Base-by-base conservation (phyloP, 2,329 filamentous ascomycete species). In the Chaetomiaceae sp. region DNA sequence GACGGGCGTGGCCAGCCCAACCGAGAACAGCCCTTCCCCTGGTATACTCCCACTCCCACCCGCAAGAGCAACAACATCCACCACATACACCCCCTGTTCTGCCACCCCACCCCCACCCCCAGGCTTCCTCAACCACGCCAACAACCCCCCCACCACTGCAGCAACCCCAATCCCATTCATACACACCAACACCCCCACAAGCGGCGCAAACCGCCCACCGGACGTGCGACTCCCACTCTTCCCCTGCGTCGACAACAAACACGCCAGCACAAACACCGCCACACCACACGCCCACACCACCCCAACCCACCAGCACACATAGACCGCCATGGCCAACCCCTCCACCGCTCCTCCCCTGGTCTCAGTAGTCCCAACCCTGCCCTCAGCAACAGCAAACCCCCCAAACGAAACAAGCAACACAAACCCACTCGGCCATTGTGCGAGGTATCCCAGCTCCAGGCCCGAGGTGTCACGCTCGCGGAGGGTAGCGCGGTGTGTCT, bases 231-330 rank as follows among this genome's bases (percentile, higher is more conserved):
- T 40, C 39, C 21, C 43, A 13, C 23, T 12, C 31, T 12, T 16
- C 0, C 19, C 16, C 12, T 30, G 16, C 12, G 27, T 8, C 5
- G n/a, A 40, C 35, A 44, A n/a, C 17, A 51, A 34, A 2, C 20
- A n/a, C 0, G 21, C 53, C 10, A 55, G 30, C 19, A 52, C 47
- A 38, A 46, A 41, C 19, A 45, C 25, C 2, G 41, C 46, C 4
- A 34, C 33, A 9, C 23, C 31, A 33, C 30, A 33, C 14, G 35
- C 47, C 50, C 50, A 55, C 20, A 9, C 42, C 2, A 37, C 44
- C 13, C 50, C 45, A 8, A 51, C 17, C 55, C 55, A 57, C 50
- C 53, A 54, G 19, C 40, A 21, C 5, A 35, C 50, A 10, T 55
- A 57, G n/a, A 49, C 50, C 10, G 44, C 46, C 12, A 49, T 13